These are phyloP conservation scores for Pluteus cervinus DNA, from an alignment of 768 basidiomycete genomes.

Conservation along the genomic window DNA sequence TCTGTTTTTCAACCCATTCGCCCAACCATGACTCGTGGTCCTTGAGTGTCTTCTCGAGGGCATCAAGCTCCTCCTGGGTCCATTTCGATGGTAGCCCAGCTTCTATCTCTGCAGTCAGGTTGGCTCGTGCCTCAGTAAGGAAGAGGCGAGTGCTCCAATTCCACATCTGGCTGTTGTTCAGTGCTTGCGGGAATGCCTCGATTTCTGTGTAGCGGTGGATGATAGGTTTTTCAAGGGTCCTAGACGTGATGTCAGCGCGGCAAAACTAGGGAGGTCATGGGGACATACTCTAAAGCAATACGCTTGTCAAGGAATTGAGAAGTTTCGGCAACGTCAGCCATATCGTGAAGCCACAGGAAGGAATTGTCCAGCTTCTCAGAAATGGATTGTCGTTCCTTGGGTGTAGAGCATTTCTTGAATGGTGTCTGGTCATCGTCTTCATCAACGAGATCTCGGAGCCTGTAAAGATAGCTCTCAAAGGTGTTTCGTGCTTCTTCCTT, in stretches of 20 bases:
- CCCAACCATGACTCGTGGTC: slow-evolving; percentile 84
- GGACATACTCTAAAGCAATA: slow-evolving; percentile 74
- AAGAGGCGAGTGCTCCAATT: slow-evolving; percentile 87
- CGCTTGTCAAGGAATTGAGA: slow-evolving; percentile 70
- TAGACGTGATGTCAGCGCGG: slow-evolving; percentile 18
- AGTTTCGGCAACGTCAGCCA: slow-evolving; percentile 79
- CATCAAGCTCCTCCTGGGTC: slow-evolving; percentile 81
- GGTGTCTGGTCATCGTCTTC: slow-evolving; percentile 62
- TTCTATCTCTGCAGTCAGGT: slow-evolving; percentile 61
- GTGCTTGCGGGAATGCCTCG: slow-evolving; percentile 73
- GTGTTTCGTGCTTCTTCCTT: slow-evolving; percentile 89
- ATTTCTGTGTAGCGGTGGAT: slow-evolving; percentile 87
- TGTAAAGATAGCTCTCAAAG: slow-evolving; percentile 92
- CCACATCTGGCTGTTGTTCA: slow-evolving; percentile 83
- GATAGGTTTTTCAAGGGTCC: slow-evolving; percentile 74
- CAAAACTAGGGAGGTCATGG: slow-evolving; percentile 4
- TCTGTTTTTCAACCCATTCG: slow-evolving; percentile 79
- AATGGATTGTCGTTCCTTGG: slow-evolving; percentile 63
- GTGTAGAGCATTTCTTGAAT: slow-evolving; percentile 81
- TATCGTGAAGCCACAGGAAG: slow-evolving; percentile 77
- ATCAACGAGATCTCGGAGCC: slow-evolving; percentile 74
- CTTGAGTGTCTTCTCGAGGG: slow-evolving; percentile 67
- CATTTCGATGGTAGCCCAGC: slow-evolving; percentile 68
- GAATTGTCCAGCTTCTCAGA: slow-evolving; percentile 64
- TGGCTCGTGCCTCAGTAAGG: slow-evolving; percentile 70